These are phyloP conservation scores for Penicillium occitanis DNA, from an alignment of 2,329 filamentous ascomycete genomes.

Conservation along the genomic window DNA sequence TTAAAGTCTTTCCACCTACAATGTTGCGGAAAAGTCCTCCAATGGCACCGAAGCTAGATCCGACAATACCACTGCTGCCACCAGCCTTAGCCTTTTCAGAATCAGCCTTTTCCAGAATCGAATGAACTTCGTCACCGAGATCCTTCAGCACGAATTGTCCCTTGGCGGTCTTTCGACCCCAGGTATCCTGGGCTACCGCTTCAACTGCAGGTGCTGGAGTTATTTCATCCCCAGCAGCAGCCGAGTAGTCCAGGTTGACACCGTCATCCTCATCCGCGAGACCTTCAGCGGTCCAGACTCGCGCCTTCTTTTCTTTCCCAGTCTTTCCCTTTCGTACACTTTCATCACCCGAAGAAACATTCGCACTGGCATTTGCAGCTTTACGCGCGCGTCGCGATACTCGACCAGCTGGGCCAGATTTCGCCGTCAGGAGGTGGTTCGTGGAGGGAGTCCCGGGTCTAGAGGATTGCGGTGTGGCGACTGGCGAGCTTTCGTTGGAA, in stretches of 20 bases:
- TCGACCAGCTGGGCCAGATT: slow-evolving; percentile 71
- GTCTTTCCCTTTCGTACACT: slow-evolving; percentile 59
- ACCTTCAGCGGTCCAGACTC: slow-evolving; percentile 91
- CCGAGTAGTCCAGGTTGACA: slow-evolving; percentile 87
- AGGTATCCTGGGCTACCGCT: slow-evolving; percentile 72
- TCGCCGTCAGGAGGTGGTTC: slow-evolving; percentile 68
- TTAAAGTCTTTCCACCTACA: slow-evolving; percentile 88
- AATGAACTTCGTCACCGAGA: slow-evolving; percentile 87
- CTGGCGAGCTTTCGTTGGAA: slow-evolving; percentile 69
- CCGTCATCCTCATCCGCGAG: slow-evolving; percentile 80
- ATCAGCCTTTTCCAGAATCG: slow-evolving; percentile 79
- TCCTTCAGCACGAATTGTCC: slow-evolving; percentile 94
- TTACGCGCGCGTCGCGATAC: slow-evolving; percentile 80
- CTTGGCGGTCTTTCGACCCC: slow-evolving; percentile 80
- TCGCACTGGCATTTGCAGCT: slow-evolving; percentile 51
- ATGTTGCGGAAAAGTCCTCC: slow-evolving; percentile 91
- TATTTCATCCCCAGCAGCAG: slow-evolving; percentile 57
- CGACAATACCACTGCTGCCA: slow-evolving; percentile 65
- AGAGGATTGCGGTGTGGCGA: slow-evolving; percentile 71
- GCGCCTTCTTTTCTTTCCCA: slow-evolving; percentile 71
- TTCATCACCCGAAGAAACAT: slow-evolving; percentile 80
- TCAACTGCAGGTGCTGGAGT: slow-evolving; percentile 62
- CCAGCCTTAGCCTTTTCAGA: slow-evolving; percentile 55
- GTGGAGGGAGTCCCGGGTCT: slow-evolving; percentile 72
- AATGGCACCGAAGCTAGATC: slow-evolving; percentile 76